phyloP scores from a whole-genome alignment of 1,284 basidiomycete species.

The Cutaneotrichosporon cavernicola region DNA sequence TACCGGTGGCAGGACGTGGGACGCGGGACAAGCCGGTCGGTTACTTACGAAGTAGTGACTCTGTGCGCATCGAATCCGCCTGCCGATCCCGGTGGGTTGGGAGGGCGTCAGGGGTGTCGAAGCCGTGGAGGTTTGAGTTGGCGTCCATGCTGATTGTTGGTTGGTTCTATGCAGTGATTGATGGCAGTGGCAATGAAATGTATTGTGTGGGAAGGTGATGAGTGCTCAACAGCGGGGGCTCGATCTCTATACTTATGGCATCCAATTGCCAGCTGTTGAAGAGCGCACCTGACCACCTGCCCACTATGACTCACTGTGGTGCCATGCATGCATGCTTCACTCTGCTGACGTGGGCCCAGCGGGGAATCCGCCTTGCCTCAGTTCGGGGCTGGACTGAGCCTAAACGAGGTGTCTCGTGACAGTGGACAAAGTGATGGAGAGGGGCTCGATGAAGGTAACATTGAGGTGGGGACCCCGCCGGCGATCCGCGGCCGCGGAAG shows the following conservation, averaged over 20 bases:
- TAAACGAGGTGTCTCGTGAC: not conserved
- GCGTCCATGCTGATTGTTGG: constrained; percentile 14
- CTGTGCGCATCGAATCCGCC: not conserved
- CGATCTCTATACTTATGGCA: not conserved
- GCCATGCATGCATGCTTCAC: not conserved
- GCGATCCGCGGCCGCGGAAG: not conserved
- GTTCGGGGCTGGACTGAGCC: not conserved
- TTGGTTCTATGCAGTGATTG: not conserved
- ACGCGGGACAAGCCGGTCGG: not conserved
- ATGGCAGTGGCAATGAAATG: not conserved
- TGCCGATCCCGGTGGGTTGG: constrained; percentile 11
- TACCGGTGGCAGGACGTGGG: not conserved
- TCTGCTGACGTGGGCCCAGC: not conserved
- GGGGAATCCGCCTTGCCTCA: not conserved
- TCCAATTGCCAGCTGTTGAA: not conserved
- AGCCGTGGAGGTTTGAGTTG: constrained; percentile 22
- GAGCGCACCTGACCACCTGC: not conserved
- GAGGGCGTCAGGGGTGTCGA: constrained; percentile 23
- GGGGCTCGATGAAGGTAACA: constrained; percentile 1
- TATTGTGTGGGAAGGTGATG: not conserved
- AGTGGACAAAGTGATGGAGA: not conserved
- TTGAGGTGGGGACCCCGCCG: not conserved
- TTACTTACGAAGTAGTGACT: constrained; percentile 17
- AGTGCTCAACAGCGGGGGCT: not conserved
- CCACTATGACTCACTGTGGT: not conserved